Percentiles rank a stretch among this genome's conserved stretches.
Evolutionary conservation across 805 yeast genomes (phyloP).

Genomic region (Wickerhamomyces rabaulensis): DNA sequence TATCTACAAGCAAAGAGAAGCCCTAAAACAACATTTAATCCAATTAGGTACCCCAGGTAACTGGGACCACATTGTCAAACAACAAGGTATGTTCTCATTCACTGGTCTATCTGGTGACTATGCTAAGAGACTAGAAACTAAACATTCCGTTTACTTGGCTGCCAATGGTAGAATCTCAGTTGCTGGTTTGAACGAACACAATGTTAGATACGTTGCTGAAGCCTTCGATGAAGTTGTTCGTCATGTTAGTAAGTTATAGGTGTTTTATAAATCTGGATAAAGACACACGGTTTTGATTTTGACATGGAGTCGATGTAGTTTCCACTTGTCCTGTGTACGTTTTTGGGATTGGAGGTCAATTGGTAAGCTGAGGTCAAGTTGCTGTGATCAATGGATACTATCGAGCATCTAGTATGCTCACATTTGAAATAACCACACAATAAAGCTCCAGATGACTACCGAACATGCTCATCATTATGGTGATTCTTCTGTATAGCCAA

Average conservation of each 20-base stretch:
- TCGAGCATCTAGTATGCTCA: too few relatives aligned
- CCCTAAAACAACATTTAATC: slow-evolving; percentile 55
- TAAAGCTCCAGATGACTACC: too few relatives aligned
- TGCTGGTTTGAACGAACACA: slow-evolving; percentile 83
- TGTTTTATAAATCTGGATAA: background rate
- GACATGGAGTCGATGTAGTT: too few relatives aligned
- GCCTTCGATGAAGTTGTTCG: slow-evolving; percentile 77
- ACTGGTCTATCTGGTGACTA: slow-evolving; percentile 79
- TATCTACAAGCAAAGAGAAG: slow-evolving; percentile 72
- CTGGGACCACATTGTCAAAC: slow-evolving; percentile 88
- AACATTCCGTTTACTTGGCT: slow-evolving; percentile 79
- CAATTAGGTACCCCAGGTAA: slow-evolving; percentile 74
- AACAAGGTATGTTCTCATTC: slow-evolving; percentile 95
- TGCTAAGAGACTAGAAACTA: slow-evolving; percentile 68
- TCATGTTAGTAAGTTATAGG: slow-evolving; percentile 16
- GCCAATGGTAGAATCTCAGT: slow-evolving; percentile 86
- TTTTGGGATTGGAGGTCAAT: too few relatives aligned
- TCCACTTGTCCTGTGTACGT: too few relatives aligned
- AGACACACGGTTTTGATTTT: too few relatives aligned
- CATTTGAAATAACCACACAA: too few relatives aligned
- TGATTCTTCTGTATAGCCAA: too few relatives aligned
- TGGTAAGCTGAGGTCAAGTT: too few relatives aligned
- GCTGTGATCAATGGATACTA: too few relatives aligned
- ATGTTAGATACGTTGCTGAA: slow-evolving; percentile 72
- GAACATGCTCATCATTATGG: too few relatives aligned